Base-by-base conservation (phyloP, 2,329 filamentous ascomycete species). In the Xylaria sp. region DNA sequence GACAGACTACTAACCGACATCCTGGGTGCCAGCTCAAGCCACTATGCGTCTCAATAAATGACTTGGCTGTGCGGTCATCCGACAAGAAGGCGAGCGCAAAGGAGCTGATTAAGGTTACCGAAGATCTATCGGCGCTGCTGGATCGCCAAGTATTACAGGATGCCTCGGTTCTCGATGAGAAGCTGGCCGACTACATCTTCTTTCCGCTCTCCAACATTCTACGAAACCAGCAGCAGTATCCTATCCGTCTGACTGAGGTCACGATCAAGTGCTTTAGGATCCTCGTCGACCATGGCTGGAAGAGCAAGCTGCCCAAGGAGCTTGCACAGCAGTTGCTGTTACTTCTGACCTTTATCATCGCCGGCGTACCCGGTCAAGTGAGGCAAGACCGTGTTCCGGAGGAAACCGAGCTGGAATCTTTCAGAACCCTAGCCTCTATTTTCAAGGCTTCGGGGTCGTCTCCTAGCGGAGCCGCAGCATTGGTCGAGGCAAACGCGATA, bases 181-280 rank as follows among this genome's bases (percentile, higher is more conserved):
- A 94, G 78, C 83, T 98, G 20, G 94, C 94, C 15, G 94, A 98
- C 82, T 99, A 98, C 84, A 88, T 92, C 76, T 98, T 98, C 84
- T 97, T 98, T 71, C 96, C 96, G 0, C 84, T 99, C 0, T 94
- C 93, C 0, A 92, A 96, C 74, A 89, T 98, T 48, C 91, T 99
- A 75, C 91, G 93, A 68, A 87, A 90, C 71, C 91, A 93, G 73
- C 88, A 92, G 71, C 85, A 87, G 57, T 89, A 94, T 63, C 90
- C 94, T 0, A 87, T 92, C 56, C 87, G 87, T 44, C 84, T 93
- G 50, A 82, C 96, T 8, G 96, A 99, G 78, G 81, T 92, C 52
- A 90, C 91, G 37, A 84, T 98, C 55, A 89, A 90, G 78, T 95
- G 92, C 74, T 83, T 98, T 41, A 86, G 88, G 12, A 82, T 94